Conservation (phyloP, 768 basidiomycete genomes). For the Suillus fuscotomentosus region DNA sequence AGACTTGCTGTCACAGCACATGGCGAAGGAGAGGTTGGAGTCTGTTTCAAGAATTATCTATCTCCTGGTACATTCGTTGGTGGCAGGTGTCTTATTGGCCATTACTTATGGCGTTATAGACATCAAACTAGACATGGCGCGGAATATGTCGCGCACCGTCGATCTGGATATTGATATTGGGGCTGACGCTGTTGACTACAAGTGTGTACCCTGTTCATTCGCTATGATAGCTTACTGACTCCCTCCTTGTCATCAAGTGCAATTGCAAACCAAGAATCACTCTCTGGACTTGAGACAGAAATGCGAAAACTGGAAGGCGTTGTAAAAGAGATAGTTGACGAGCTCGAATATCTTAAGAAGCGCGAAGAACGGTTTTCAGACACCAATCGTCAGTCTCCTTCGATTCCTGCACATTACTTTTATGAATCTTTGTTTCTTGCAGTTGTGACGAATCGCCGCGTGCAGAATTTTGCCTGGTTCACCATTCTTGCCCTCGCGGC, state of each 20-base stretch:
- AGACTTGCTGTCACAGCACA: slow-evolving; percentile 93
- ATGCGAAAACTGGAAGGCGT: slow-evolving; percentile 97
- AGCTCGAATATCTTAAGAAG: slow-evolving; percentile 85
- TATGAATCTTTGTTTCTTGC: slow-evolving; percentile 7
- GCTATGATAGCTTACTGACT: slow-evolving; percentile 3
- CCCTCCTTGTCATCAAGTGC: slow-evolving; percentile 52
- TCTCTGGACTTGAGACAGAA: slow-evolving; percentile 94
- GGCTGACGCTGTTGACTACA: slow-evolving; percentile 98
- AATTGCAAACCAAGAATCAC: slow-evolving; percentile 96
- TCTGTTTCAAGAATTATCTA: slow-evolving; percentile 86
- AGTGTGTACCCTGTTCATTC: slow-evolving; percentile 52
- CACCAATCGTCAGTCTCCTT: slow-evolving; percentile 76
- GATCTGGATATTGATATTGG: slow-evolving; percentile 98
- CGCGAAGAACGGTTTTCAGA: slow-evolving; percentile 86
- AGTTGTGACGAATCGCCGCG: slow-evolving; percentile 92
- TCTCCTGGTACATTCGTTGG: slow-evolving; percentile 59
- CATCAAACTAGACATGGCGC: slow-evolving; percentile 43
- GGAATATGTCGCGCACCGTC: slow-evolving; percentile 61
- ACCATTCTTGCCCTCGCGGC: slow-evolving; percentile 58
- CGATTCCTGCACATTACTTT: not conserved
- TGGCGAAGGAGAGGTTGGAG: slow-evolving; percentile 90
- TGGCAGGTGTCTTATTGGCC: not conserved
- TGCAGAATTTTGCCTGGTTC: slow-evolving; percentile 92
- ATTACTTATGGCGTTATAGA: slow-evolving; percentile 31
- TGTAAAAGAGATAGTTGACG: slow-evolving; percentile 92